Conservation (phyloP, 345 rosid genomes). For the Populus alba region DNA sequence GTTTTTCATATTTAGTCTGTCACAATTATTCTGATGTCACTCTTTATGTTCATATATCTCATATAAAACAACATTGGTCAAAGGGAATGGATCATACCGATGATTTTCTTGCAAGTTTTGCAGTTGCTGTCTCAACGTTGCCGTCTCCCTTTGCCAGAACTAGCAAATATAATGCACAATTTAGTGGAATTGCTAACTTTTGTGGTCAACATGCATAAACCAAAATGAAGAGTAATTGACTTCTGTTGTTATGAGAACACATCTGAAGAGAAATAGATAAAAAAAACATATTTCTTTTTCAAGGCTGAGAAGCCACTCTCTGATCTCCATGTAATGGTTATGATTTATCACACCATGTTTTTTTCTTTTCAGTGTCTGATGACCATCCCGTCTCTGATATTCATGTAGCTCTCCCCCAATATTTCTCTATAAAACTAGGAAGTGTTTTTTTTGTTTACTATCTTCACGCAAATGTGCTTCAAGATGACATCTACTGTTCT, state of each 20-base stretch:
- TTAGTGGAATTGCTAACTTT: neutral
- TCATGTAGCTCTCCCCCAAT: neutral
- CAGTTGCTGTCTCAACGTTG: constrained; percentile 62
- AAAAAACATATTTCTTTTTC: neutral
- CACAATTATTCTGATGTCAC: neutral
- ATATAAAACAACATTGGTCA: neutral
- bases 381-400: neutral
- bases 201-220: neutral
- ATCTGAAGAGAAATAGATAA: neutral
- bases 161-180: constrained; percentile 28
- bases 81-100: constrained; percentile 42
- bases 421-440: too few relatives aligned
- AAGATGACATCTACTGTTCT: too few relatives aligned
- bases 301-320: neutral
- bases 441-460: too few relatives aligned
- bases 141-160: constrained; percentile 86
- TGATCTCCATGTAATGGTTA: neutral
- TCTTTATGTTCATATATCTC: neutral
- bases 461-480: too few relatives aligned
- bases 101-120: constrained; percentile 73
- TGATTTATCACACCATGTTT: too few relatives aligned
- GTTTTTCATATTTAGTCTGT: neutral
- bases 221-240: neutral
- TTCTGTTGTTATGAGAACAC: neutral
- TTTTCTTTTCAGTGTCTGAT: neutral